Evolutionary conservation across 2,329 filamentous ascomycete genomes (phyloP), one percentile per base, ranked within the genome.

Genomic region (Lasiodiplodia theobromae): DNA sequence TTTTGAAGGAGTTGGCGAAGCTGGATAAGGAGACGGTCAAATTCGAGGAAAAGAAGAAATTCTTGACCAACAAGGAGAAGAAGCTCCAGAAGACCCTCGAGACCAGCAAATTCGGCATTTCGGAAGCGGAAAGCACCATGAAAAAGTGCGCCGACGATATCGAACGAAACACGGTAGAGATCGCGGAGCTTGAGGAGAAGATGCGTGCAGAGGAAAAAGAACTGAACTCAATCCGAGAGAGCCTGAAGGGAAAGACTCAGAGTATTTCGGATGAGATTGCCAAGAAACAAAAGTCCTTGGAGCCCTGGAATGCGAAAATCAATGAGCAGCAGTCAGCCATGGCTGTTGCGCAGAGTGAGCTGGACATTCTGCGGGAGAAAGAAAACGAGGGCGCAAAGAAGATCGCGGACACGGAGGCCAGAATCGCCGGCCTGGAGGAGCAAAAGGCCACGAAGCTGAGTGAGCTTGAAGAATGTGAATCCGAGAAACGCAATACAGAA

Each of bases 1-100:
- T 97, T 66, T 83, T 91, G 70, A 97, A 97, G 77, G 93, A 98
- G 77, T 90, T 96, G 81, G 90, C 93, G 54, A 95, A 94, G 77
- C 94, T 96, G 71, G 96, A 99, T 76, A 97, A 98, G 77, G 96
- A 98, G 77, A 90, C 91, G 25, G 96, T 99, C 80, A 99, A 99
- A 77, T 94, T 97, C 73, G 95, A 98, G 72, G 96, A 99, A 80
- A 98, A 98, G 85, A 91, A 91, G 78, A 99, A 99, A 78, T 98
- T 98, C 79, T 82, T 99, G 72, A 85, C 87, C 2, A 91, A 91
- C 75, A 99, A 99, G 83, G 91, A 92, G 74, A 97, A 96, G 84
- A 99, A 99, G 82, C 86, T 97, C 16, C 93, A 98, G 72, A 98
- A 97, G 82, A 88, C 91, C 0, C 92, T 96, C 70, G 86, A 89